Conservation (phyloP, 2,329 filamentous ascomycete genomes). For the Diaporthe eres region DNA sequence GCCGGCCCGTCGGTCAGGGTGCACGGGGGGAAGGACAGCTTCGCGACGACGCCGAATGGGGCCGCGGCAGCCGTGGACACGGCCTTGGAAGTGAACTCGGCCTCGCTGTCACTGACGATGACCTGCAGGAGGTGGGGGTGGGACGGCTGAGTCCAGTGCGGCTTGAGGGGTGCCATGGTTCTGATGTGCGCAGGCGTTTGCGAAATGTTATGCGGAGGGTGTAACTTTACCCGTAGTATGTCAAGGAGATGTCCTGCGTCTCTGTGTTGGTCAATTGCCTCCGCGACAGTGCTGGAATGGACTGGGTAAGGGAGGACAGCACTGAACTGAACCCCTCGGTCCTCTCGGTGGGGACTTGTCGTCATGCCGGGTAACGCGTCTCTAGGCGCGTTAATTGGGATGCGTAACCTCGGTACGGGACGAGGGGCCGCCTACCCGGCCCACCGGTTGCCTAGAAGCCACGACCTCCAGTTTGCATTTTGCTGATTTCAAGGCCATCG, state of each 20-base stretch:
- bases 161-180: conserved; percentile 69
- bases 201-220: background rate
- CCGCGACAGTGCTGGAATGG: background rate
- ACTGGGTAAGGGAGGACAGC: background rate
- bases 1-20: conserved; percentile 68
- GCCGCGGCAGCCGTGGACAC: conserved; percentile 68
- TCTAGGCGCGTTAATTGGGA: background rate
- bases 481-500: too few species aligned
- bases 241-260: background rate
- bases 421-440: too few species aligned
- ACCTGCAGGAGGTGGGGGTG: conserved; percentile 72
- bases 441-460: too few species aligned
- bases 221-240: background rate
- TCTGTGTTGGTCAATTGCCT: background rate
- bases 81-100: conserved; percentile 72
- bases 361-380: conserved; percentile 2
- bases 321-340: background rate
- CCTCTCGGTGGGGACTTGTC: background rate
- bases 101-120: conserved; percentile 64
- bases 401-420: conserved; percentile 9
- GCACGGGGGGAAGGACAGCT: conserved; percentile 75
- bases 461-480: too few species aligned
- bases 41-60: conserved; percentile 76
- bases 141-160: conserved; percentile 73
- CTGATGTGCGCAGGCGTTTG: background rate